Evolutionary conservation across 139 green algal genomes (phyloP).

Genomic region (Asterochloris erici): DNA sequence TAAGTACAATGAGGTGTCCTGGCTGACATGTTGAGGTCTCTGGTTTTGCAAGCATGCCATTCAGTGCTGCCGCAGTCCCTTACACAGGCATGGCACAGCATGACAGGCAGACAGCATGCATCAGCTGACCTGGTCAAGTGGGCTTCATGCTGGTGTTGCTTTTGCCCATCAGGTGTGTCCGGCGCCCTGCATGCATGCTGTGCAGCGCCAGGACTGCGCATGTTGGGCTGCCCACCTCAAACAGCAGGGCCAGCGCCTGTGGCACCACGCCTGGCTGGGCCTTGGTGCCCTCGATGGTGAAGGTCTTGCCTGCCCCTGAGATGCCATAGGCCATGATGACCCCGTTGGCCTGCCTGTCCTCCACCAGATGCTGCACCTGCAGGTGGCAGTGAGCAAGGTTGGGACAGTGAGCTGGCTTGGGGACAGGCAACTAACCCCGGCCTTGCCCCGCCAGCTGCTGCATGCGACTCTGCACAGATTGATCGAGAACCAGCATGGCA

Average conservation of each 20-base stretch:
- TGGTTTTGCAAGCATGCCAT: neutral
- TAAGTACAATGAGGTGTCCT: neutral
- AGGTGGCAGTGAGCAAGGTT: neutral
- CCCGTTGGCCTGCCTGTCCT: constrained; percentile 30
- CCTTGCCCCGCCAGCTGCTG: no score
- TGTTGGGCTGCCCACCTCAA: constrained; percentile 27
- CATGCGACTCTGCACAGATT: no score
- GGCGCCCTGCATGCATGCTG: constrained; percentile 3
- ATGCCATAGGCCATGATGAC: constrained; percentile 82
- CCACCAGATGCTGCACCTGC: constrained; percentile 44
- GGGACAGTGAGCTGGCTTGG: no score
- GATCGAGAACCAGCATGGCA: no score
- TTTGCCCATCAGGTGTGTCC: neutral
- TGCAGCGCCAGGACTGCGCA: neutral
- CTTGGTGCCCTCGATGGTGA: constrained; percentile 67
- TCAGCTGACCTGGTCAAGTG: no score
- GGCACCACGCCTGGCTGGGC: constrained; percentile 62
- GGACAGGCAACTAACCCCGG: no score
- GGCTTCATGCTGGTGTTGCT: neutral
- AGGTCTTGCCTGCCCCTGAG: constrained; percentile 77
- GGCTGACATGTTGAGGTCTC: neutral
- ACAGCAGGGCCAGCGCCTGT: constrained; percentile 48
- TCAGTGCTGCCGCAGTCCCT: neutral
- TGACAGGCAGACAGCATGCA: no score
- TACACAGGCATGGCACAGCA: no score